Conservation (phyloP, 768 basidiomycete genomes). For the Tephrocybe sp. region DNA sequence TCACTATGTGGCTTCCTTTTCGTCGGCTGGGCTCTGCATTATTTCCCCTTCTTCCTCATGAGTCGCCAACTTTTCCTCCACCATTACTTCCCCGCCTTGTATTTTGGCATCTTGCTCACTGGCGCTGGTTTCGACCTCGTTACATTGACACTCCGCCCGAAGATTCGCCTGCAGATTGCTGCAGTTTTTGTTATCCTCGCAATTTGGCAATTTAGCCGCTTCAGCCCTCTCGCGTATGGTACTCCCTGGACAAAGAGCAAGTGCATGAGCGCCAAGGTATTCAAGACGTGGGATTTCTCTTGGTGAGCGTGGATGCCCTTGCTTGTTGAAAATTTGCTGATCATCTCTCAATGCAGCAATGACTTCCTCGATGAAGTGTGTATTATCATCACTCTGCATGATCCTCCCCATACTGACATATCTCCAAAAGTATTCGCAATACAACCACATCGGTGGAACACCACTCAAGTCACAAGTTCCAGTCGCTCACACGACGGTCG, state of each 20-base stretch:
- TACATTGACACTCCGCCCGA: slow-evolving; percentile 76
- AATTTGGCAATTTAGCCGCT: slow-evolving; percentile 74
- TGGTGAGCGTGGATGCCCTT: slow-evolving; percentile 49
- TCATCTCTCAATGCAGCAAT: slow-evolving; percentile 37
- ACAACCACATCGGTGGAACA: slow-evolving; percentile 39
- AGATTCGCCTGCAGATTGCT: slow-evolving; percentile 78
- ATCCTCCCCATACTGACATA: slow-evolving; percentile 4
- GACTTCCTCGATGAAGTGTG: slow-evolving; percentile 72
- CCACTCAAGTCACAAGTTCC: slow-evolving; percentile 35
- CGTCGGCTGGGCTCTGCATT: slow-evolving; percentile 90
- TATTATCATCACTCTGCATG: slow-evolving; percentile 7
- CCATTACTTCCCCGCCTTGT: slow-evolving; percentile 97
- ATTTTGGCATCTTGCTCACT: slow-evolving; percentile 81
- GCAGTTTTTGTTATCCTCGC: slow-evolving; percentile 71
- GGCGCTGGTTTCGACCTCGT: slow-evolving; percentile 82
- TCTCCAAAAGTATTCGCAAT: slow-evolving; percentile 54
- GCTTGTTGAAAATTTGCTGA: background rate
- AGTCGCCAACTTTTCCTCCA: slow-evolving; percentile 95
- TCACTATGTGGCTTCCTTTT: slow-evolving; percentile 87
- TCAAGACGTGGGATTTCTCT: slow-evolving; percentile 95
- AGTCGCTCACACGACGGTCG: slow-evolving; percentile 46
- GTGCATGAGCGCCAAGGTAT: slow-evolving; percentile 78
- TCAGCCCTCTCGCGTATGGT: slow-evolving; percentile 85
- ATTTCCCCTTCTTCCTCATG: slow-evolving; percentile 98
- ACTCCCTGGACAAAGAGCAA: slow-evolving; percentile 81